phyloP scores from a whole-genome alignment of 2,329 filamentous ascomycete species.

The Magnaporthiopsis rhizophila region DNA sequence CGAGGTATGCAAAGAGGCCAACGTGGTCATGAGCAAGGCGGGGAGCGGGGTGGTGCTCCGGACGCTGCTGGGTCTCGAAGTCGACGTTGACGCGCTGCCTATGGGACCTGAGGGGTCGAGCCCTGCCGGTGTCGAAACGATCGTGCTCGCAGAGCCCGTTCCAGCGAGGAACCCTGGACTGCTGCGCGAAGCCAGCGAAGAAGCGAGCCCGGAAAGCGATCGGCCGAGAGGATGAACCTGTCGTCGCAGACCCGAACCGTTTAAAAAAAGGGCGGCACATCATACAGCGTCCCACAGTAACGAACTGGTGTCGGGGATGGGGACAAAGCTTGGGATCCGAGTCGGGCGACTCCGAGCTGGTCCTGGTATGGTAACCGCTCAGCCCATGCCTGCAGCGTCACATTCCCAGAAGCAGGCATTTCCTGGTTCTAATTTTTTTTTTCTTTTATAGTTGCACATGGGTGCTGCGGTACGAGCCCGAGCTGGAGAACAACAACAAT shows the following conservation, averaged over 20 bases:
- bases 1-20: conserved; percentile 75
- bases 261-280: too few species aligned
- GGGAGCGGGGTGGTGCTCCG: conserved; percentile 77
- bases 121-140: conserved; percentile 71
- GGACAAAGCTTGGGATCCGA: background rate
- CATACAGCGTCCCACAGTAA: background rate
- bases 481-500: background rate
- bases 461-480: background rate
- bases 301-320: background rate
- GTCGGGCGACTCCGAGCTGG: background rate
- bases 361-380: background rate
- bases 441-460: too few species aligned
- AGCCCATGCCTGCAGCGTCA: background rate
- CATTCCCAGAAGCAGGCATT: background rate
- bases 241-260: background rate
- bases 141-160: conserved; percentile 66
- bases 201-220: background rate
- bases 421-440: background rate
- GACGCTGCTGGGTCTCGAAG: conserved; percentile 63
- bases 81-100: conserved; percentile 76
- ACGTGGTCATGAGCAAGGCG: conserved; percentile 89
- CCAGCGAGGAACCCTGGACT: conserved; percentile 20
- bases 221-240: background rate
- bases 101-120: conserved; percentile 71
- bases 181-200: background rate